Percentiles rank a stretch among this genome's conserved stretches.
Conservation (phyloP, 1,284 basidiomycete genomes). For the Boletellus deceptivus region DNA sequence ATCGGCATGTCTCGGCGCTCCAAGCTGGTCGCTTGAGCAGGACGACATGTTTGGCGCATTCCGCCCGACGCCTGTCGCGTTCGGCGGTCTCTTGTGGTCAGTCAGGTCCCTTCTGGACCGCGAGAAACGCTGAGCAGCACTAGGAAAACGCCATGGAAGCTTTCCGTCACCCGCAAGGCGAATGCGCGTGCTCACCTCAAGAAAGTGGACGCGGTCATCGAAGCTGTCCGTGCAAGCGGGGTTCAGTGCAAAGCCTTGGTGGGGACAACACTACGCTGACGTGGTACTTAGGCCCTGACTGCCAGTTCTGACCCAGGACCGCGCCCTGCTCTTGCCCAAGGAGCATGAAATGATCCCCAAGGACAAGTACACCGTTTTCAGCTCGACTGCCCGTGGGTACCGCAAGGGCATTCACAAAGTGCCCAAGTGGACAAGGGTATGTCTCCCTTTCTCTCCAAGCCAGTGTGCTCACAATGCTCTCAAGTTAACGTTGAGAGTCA, state of each 20-base stretch:
- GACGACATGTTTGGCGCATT: conserved; percentile 73
- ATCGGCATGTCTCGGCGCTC: conserved; percentile 25
- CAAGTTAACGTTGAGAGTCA: conserved; percentile 79
- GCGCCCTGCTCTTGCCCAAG: conserved; percentile 78
- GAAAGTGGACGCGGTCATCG: conserved; percentile 91
- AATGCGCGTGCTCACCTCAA: conserved; percentile 88
- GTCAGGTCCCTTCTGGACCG: neutral
- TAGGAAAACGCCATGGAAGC: conserved; percentile 95
- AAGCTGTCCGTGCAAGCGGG: conserved; percentile 80
- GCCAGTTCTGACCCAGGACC: conserved; percentile 41
- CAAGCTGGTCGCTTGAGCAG: neutral
- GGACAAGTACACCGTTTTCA: conserved; percentile 97
- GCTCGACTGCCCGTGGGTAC: conserved; percentile 69
- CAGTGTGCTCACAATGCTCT: conserved; percentile 10
- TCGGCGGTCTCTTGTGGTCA: conserved; percentile 79
- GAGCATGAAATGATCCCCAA: conserved; percentile 83
- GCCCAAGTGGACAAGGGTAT: conserved; percentile 89
- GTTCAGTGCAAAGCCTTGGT: conserved; percentile 76
- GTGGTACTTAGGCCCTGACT: neutral
- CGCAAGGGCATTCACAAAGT: conserved; percentile 96
- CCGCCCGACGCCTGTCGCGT: conserved; percentile 62
- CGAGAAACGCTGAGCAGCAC: conserved; percentile 7
- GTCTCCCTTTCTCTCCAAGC: conserved; percentile 30
- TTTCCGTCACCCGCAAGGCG: conserved; percentile 88
- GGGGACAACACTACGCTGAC: conserved; percentile 28